Evolutionary conservation across 805 yeast genomes (phyloP), one percentile per base, ranked within the genome.

Genomic region (Kuraishia piskuri): DNA sequence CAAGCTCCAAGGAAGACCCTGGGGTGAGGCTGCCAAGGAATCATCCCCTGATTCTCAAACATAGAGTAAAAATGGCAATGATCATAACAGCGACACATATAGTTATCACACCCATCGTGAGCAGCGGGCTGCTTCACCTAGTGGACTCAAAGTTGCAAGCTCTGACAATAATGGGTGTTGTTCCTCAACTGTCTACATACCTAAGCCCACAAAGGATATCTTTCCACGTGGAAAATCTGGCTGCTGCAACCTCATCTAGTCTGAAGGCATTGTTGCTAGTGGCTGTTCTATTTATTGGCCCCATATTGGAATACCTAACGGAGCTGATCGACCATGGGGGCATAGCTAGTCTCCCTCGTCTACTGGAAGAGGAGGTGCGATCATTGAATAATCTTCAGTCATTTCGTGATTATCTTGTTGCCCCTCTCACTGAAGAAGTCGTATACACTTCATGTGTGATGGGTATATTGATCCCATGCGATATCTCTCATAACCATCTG

Each of bases 361-460:
- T 17, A 10, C 14, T 26, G 9, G 23, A 9, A 5, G 12, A n/a
- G 24, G 37, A 23, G 9, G 8, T 26, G 19, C 20, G 40, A 24
- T 48, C 21, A 23, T 7, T 23, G 21, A n/a, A 10, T 3, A n/a
- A 48, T 26, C 8, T 25, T 17, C 22, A 24, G 20, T n/a, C 21
- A 3, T 22, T 25, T 25, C 21, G 40, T 31, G 40, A 31, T 31
- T 31, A 31, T 12, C 9, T 86, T 0, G 70, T 85, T 45, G 96
- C 90, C 0, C 96, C 96, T 3, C 49, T 84, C 1, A 82, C 92
- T 0, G 96, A 89, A 63, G 96, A 89, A 62, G 57, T 88, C 25
- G 77, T 87, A 1, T 89, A 83, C 63, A 72, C 95, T 1, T 72
- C 84, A 0, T 63, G 75, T 58, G 55, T 77, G 56, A 54, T 71